Evolutionary conservation across 1,284 basidiomycete species (phyloP), one percentile per base, ranked within the genome.

Genomic region (Puccinia hordei): DNA sequence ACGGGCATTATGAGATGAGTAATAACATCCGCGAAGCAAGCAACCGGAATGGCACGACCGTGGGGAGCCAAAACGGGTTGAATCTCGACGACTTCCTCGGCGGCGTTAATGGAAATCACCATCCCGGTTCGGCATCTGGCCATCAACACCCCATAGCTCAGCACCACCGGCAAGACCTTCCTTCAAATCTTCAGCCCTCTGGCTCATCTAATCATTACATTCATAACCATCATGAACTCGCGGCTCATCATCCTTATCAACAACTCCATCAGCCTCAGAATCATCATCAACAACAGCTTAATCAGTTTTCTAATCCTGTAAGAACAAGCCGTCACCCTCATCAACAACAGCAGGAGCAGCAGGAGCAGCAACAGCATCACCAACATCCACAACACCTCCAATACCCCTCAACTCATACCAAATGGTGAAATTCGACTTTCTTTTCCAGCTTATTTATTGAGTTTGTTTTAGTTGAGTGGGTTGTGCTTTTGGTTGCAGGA

Each of bases 21-120:
- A 46, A 46, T 22, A 66, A 15, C 63, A 38, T 15, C 27, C 17
- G 22, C 6, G 27, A 30, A 8, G 8, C 63, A 41, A 41, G 19
- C 35, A 6, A n/a, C 17, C 61, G 12, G 19, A 4, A 12, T 12
- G 41, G 33, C 41, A 46, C 38, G 1, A 44, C 19, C 19, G 61
- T 41, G 61, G 61, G 33, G 5, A 2, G 2, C 38, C n/a, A 66
- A 24, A 66, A 66, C 17, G 41, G 63, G 9, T 8, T 66, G 63
- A 46, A 46, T 66, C 38, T 66, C 9, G 41, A 46, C 63, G n/a
- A 66, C n/a, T 66, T 66, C 63, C 63, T 66, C 10, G 38, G 38
- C 19, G 63, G 63, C 9, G 63, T 44, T 2, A n/a, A 66, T 46
- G 63, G 22, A 22, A 19, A 12, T 27, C 53, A n/a, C 4, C 63